Conservation (phyloP, 768 basidiomycete genomes). For the Chalciporus sphaerocephalus region DNA sequence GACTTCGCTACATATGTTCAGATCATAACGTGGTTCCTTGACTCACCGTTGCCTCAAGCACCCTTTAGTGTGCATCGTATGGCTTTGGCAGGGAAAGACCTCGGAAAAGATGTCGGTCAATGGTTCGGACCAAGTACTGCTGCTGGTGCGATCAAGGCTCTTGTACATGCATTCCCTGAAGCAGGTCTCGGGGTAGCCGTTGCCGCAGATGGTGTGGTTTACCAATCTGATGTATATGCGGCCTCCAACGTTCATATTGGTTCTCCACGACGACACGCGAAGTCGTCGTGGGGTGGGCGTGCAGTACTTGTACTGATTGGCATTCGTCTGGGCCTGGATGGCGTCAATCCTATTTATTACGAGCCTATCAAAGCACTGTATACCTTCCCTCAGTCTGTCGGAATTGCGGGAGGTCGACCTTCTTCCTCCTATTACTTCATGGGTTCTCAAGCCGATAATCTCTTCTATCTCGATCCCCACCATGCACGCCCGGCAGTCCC, state of each 20-base stretch:
- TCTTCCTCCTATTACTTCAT: constrained; percentile 99
- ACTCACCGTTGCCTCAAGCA: constrained; percentile 75
- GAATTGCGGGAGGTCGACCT: constrained; percentile 94
- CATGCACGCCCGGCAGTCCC: constrained; percentile 75
- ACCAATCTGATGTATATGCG: constrained; percentile 79
- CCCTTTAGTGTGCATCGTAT: constrained; percentile 97
- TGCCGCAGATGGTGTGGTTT: constrained; percentile 78
- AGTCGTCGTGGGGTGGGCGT: constrained; percentile 66
- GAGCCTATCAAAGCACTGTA: constrained; percentile 81
- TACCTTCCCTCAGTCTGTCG: constrained; percentile 91
- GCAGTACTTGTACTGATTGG: constrained; percentile 86
- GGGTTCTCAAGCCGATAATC: constrained; percentile 81
- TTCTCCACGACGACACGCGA: constrained; percentile 30
- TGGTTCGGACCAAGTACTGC: constrained; percentile 99
- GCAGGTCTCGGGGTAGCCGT: constrained; percentile 78
- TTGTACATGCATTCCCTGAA: constrained; percentile 75
- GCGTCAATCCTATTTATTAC: constrained; percentile 94
- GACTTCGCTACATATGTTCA: constrained; percentile 86
- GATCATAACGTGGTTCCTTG: constrained; percentile 92
- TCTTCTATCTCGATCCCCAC: constrained; percentile 81
- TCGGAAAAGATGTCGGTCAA: constrained; percentile 92
- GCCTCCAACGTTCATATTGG: constrained; percentile 49
- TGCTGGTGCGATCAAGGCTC: constrained; percentile 91
- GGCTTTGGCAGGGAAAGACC: constrained; percentile 89
- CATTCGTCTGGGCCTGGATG: constrained; percentile 82